Conservation (phyloP, 2,329 filamentous ascomycete genomes). For the Talaromyces sp. region DNA sequence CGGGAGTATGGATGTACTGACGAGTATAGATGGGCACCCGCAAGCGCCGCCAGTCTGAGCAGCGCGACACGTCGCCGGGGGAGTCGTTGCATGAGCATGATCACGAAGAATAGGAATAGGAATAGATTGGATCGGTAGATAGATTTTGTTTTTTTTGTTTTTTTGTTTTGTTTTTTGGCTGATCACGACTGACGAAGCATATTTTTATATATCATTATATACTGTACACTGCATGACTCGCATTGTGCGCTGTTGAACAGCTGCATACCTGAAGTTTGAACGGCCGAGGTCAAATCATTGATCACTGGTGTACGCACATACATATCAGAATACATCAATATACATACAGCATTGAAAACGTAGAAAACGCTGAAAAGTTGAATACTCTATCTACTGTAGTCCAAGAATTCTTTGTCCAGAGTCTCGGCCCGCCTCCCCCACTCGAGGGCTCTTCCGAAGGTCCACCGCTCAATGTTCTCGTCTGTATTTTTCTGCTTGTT, state of each 20-base stretch:
- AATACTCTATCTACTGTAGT: no score
- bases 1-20: neutral
- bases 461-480: no score
- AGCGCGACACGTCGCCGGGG: neutral
- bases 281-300: no score
- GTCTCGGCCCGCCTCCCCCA: no score
- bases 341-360: no score
- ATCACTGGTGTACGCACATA: neutral
- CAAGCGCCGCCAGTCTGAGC: constrained; percentile 7
- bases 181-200: neutral
- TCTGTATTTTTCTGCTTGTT: no score
- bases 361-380: no score
- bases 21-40: constrained; percentile 23
- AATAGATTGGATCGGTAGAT: neutral
- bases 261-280: no score
- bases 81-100: neutral
- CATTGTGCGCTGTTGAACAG: neutral
- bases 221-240: neutral
- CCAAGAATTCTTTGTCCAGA: no score
- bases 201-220: neutral
- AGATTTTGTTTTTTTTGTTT: neutral
- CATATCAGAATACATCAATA: no score
- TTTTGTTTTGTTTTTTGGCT: neutral
- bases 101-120: neutral
- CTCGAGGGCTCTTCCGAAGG: no score